phyloP scores from a whole-genome alignment of 148 eudicot genomes.

The Vaccinium vitisidaea region DNA sequence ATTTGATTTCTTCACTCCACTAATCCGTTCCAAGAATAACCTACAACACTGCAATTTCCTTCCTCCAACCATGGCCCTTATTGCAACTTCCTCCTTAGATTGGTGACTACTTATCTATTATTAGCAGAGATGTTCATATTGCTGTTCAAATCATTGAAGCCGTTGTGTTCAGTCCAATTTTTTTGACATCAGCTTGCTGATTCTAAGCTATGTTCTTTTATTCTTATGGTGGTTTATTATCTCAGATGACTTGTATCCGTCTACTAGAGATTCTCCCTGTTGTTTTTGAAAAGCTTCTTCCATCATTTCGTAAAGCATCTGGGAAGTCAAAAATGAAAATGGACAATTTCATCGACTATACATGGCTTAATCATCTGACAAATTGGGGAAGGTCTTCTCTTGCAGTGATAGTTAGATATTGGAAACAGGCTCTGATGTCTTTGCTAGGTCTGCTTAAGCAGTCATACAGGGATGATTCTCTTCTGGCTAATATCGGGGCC shows the following conservation, averaged over 20 bases:
- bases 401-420: slow-evolving; percentile 72
- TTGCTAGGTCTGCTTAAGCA: slow-evolving; percentile 58
- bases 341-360: slow-evolving; percentile 29
- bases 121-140: not conserved
- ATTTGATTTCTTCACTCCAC: not conserved
- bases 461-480: slow-evolving; percentile 45
- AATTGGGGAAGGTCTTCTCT: slow-evolving; percentile 87
- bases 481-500: slow-evolving; percentile 31
- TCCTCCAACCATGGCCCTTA: not conserved
- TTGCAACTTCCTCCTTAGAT: not conserved
- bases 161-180: not conserved
- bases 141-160: not conserved
- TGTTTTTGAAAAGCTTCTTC: slow-evolving; percentile 46
- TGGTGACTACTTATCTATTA: not conserved
- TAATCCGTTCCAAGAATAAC: not conserved
- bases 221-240: slow-evolving; percentile 25
- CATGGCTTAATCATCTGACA: slow-evolving; percentile 83
- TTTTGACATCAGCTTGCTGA: slow-evolving; percentile 11
- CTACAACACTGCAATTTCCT: not conserved
- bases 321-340: slow-evolving; percentile 28
- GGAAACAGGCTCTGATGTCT: slow-evolving; percentile 71
- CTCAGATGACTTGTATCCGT: slow-evolving; percentile 96
- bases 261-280: slow-evolving; percentile 78
- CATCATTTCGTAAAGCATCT: slow-evolving; percentile 27
- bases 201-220: slow-evolving; percentile 1